Evolutionary conservation across 306 rosid species (phyloP).

Genomic region (Lotus japonicus): DNA sequence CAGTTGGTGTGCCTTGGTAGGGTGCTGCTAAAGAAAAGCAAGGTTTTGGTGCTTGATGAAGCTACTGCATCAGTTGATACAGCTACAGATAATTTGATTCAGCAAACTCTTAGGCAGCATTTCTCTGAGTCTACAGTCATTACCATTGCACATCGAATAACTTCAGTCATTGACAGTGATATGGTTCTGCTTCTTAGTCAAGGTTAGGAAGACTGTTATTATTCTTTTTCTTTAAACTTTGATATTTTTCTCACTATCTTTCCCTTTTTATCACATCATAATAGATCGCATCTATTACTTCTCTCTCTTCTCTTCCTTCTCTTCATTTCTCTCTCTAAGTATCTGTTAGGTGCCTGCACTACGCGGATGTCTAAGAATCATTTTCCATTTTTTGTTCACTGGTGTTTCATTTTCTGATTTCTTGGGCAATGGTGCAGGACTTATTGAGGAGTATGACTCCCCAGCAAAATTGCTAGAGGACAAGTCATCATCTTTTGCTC

Average conservation of each 20-base stretch:
- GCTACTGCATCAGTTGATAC: conserved; percentile 91
- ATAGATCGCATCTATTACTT: too few relatives aligned
- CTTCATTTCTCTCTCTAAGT: too few relatives aligned
- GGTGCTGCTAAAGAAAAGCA: conserved; percentile 73
- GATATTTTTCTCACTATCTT: background rate
- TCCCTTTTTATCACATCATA: too few relatives aligned
- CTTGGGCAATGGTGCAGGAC: conserved; percentile 38
- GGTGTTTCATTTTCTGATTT: background rate
- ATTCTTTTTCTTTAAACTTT: background rate
- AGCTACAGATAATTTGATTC: conserved; percentile 84
- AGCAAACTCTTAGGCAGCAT: conserved; percentile 61
- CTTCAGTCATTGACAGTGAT: conserved; percentile 74
- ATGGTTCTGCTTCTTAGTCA: conserved; percentile 79
- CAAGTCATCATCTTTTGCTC: conserved; percentile 68
- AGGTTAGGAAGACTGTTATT: conserved; percentile 30
- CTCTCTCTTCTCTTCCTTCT: too few relatives aligned
- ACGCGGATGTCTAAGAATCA: too few relatives aligned
- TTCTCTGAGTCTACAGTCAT: conserved; percentile 61
- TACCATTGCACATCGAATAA: conserved; percentile 78
- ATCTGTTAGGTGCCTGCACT: too few relatives aligned
- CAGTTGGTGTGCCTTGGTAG: conserved; percentile 87
- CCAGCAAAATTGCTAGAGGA: conserved; percentile 63
- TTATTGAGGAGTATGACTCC: conserved; percentile 61
- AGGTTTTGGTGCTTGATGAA: conserved; percentile 82
- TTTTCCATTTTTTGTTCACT: background rate